Evolutionary conservation across 305 asterid genomes (phyloP).

Genomic region (Galium porrigens): DNA sequence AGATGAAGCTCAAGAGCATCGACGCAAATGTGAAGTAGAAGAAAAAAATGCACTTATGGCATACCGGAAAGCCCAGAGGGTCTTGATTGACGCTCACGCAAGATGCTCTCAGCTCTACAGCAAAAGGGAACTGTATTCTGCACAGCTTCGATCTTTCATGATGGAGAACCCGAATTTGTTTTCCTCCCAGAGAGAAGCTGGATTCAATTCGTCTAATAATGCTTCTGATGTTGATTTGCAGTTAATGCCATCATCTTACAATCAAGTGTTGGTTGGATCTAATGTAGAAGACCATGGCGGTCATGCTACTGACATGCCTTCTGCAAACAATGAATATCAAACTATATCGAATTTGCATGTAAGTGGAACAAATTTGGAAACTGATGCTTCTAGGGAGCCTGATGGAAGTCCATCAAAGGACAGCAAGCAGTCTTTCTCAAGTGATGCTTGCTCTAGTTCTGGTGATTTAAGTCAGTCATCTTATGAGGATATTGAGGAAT

Average conservation of each 20-base stretch:
- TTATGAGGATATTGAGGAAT: conserved; percentile 23
- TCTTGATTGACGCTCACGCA: conserved; percentile 34
- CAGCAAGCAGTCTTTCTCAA: conserved; percentile 18
- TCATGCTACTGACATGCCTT: conserved; percentile 16
- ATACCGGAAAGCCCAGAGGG: conserved; percentile 38
- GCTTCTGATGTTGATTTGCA: conserved; percentile 19
- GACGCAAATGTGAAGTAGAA: conserved; percentile 34
- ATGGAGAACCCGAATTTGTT: conserved; percentile 35
- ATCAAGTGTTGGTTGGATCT: conserved; percentile 17
- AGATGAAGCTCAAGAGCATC: conserved; percentile 38
- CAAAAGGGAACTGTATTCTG: conserved; percentile 33
- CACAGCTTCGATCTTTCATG: conserved; percentile 34
- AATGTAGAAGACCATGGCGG: conserved; percentile 17
- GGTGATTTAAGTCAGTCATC: conserved; percentile 22
- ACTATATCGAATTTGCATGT: conserved; percentile 13
- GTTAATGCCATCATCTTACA: conserved; percentile 20
- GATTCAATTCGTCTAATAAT: conserved; percentile 16
- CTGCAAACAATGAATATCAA: conserved; percentile 18
- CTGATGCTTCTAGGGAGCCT: conserved; percentile 22
- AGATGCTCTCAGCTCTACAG: conserved; percentile 34
- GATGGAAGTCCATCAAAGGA: conserved; percentile 26
- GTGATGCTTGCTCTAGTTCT: conserved; percentile 21
- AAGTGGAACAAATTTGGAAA: conserved; percentile 18
- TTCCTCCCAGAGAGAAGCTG: conserved; percentile 21
- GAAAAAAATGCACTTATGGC: conserved; percentile 35